Evolutionary conservation across 2,329 filamentous ascomycete species (phyloP).

Genomic region (Hansfordia pulvinata): DNA sequence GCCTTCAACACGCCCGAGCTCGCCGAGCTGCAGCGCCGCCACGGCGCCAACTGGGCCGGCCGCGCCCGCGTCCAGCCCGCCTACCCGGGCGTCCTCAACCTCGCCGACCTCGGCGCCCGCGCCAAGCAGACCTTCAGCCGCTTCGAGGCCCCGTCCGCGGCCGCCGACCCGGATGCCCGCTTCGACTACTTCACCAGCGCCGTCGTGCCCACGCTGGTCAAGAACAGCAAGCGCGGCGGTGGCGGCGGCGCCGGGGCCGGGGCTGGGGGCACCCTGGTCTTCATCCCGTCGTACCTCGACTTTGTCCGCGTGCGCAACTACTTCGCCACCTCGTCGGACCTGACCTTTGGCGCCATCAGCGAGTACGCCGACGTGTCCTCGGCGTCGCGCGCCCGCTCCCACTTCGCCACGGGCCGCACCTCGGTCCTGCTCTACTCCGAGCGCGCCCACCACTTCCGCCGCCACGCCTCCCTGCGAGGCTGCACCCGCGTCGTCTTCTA

Average conservation of each 20-base stretch:
- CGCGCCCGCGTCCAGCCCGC: slow-evolving; percentile 59
- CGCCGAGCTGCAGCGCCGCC: slow-evolving; percentile 60
- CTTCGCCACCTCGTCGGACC: slow-evolving; percentile 55
- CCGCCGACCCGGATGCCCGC: slow-evolving; percentile 69
- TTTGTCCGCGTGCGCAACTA: slow-evolving; percentile 90
- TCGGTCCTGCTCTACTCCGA: slow-evolving; percentile 82
- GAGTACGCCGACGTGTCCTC: slow-evolving; percentile 77
- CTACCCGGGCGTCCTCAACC: slow-evolving; percentile 61
- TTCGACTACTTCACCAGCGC: slow-evolving; percentile 86
- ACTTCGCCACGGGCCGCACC: slow-evolving; percentile 76
- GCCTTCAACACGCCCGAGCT: slow-evolving; percentile 83
- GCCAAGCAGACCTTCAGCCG: slow-evolving; percentile 83
- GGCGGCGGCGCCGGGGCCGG: too few relatives aligned
- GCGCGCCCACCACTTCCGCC: slow-evolving; percentile 89
- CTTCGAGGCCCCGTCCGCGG: slow-evolving; percentile 58
- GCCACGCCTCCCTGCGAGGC: slow-evolving; percentile 72
- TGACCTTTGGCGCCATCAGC: slow-evolving; percentile 69
- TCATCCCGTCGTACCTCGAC: slow-evolving; percentile 87
- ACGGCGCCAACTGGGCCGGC: slow-evolving; percentile 71
- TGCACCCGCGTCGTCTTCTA: slow-evolving; percentile 83
- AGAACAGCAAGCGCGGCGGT: slow-evolving; percentile 45
- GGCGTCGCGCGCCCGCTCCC: slow-evolving; percentile 69
- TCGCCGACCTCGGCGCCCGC: slow-evolving; percentile 59
- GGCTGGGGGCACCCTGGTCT: slow-evolving; percentile 81
- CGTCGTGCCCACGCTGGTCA: slow-evolving; percentile 61